Base-by-base conservation (phyloP, 768 basidiomycete species). In the Candolleomyces eurysporus region DNA sequence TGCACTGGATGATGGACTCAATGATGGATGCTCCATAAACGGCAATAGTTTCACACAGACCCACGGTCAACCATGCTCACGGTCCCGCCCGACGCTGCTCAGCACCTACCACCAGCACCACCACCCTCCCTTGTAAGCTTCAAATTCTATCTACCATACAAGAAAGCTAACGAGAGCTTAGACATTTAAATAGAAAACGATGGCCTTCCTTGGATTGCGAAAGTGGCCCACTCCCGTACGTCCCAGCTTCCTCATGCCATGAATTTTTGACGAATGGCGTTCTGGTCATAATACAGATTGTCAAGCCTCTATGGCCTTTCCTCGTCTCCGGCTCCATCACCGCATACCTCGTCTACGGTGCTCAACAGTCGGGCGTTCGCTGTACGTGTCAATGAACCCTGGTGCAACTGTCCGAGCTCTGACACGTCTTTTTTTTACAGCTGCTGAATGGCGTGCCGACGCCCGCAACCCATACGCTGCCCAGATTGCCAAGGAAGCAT, bases 401-500 rank as follows among this genome's bases (percentile, higher is more conserved):
- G 5, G 45, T 17, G 1, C 16, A 10, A 52, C 36, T 54, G 31
- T n/a, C 31, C 48, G 13, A 45, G 55, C 36, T 17, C 46, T 63
- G 58, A 62, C 14, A 48, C 61, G 22, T 48, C 60, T 55, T 61
- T 61, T 63, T 43, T 58, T 54, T 22, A 26, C 62, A 91, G 91
- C 90, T 61, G 82, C 83, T 64, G 73, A 80, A 69, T 92, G 83
- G 72, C 84, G 85, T 65, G 87, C 85, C 67, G 89, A 93, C 72
- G 84, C 91, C 39, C 85, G 85, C 71, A 94, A 94, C 81, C 92
- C 91, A 42, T 91, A 92, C 74, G 89, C 88, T 10, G 86, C 85
- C 22, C 83, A 89, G 69, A 84, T 92, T 60, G 89, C 92, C 58
- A 85, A 84, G 71, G 83, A 89, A 70, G 73, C 81, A 19, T 64